These are phyloP conservation scores for Chaetoscypha palmicola DNA, from an alignment of 2,329 filamentous ascomycete genomes.

Conservation along the genomic window DNA sequence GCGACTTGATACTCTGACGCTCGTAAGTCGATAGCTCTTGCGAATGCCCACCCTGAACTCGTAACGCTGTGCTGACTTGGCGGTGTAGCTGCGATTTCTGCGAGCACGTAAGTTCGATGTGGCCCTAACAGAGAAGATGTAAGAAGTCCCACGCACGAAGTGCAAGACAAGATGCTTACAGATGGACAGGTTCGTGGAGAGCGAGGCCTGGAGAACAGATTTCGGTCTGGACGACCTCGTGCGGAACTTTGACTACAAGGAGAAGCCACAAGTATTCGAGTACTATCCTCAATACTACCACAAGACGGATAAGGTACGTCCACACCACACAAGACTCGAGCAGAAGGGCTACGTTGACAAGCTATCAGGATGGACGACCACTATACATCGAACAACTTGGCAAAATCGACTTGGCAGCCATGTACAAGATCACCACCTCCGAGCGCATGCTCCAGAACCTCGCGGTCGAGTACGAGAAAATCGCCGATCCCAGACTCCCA, in stretches of 20 bases:
- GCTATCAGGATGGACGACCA: conserved; percentile 76
- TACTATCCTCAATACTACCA: conserved; percentile 99
- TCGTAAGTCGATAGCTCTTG: conserved; percentile 54
- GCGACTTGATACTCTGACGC: conserved; percentile 82
- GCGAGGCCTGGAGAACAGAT: conserved; percentile 84
- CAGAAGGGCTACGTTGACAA: conserved; percentile 14
- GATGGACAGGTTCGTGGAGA: conserved; percentile 70
- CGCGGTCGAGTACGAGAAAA: conserved; percentile 94
- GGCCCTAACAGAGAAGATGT: conserved; percentile 79
- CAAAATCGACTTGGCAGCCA: conserved; percentile 80
- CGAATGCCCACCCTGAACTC: not conserved
- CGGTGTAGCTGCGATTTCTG: conserved; percentile 69
- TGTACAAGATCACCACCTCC: conserved; percentile 87
- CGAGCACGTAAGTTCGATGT: conserved; percentile 95
- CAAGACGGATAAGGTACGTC: conserved; percentile 74
- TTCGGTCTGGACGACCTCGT: conserved; percentile 78
- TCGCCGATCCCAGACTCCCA: conserved; percentile 85
- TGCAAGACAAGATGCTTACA: conserved; percentile 15
- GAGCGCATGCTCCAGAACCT: conserved; percentile 97
- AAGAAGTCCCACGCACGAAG: conserved; percentile 32
- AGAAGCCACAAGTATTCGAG: conserved; percentile 76
- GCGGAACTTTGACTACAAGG: conserved; percentile 75
- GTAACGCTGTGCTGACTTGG: conserved; percentile 3
- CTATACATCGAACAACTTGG: conserved; percentile 96
- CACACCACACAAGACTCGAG: too few relatives aligned